Base-by-base conservation (phyloP, 495 filamentous ascomycete genomes). In the Xylaria flabelliformis region DNA sequence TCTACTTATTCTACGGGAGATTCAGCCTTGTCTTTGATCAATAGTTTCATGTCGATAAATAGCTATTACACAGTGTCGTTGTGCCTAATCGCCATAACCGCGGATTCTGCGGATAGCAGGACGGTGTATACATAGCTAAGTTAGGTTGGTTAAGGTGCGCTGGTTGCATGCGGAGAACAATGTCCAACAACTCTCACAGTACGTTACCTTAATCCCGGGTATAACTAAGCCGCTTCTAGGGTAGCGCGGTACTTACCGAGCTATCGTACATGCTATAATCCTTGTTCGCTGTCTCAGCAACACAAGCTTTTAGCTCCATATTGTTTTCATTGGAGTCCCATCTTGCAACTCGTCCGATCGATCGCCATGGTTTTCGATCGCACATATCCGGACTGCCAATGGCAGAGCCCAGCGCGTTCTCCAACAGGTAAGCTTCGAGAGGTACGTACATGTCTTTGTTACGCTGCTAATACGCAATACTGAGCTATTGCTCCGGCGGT, bases 401-500 rank as follows among this genome's bases (percentile, higher is more conserved):
- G 32, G 34, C 34, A 61, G 19, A 41, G 19, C 58, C 34, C 58
- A 34, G 34, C 32, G 32, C 34, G 58, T 36, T 10, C 58, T 39
- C 34, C 58, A 21, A 39, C 17, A 39, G 32, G 15, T 5, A 61
- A 61, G 26, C 50, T 53, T 36, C 8, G 32, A 61, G 24, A 21
- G 7, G 24, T 39, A 17, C 58, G 24, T 39, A 17, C 58, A 21
- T 55, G 50, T 34, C 64, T 46, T 8, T 10, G 46, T 39, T 39
- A 50, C 32, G 41, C 41, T 46, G 21, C 32, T n/a, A 29, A 56
- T 56, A 42, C 65, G 53, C 65, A 67, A 39, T 53, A 5, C 65
- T 67, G 65, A 67, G 65, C 34, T 56, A 39, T 55, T 67, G 65
- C 65, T 67, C 64, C 65, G 65, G 36, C 26, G 50, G 32, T 21